phyloP scores from a whole-genome alignment of 768 basidiomycete genomes.

The Podaxis mareebaensis region DNA sequence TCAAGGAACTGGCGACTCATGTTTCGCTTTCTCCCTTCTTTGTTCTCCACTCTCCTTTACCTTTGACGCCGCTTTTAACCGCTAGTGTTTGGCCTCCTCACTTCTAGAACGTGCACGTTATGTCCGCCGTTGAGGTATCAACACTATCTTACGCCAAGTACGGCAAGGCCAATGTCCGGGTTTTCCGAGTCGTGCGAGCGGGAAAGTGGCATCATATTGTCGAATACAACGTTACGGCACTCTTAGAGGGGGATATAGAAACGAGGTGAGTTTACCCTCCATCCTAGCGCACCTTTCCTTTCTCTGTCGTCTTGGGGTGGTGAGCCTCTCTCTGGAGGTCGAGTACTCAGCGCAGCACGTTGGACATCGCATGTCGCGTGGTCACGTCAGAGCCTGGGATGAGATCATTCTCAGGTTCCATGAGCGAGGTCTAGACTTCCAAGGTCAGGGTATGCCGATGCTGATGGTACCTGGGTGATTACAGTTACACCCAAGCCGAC shows the following conservation, averaged over 20 bases:
- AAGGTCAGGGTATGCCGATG: background rate
- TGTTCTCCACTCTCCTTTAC: background rate
- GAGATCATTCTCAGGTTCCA: background rate
- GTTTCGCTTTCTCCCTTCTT: background rate
- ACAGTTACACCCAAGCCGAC: slow-evolving; percentile 84
- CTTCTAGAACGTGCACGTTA: background rate
- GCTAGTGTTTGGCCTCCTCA: background rate
- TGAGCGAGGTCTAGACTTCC: slow-evolving; percentile 3
- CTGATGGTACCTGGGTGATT: background rate
- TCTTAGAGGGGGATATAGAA: slow-evolving; percentile 86
- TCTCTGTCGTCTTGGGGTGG: background rate
- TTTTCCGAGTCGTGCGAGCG: slow-evolving; percentile 81
- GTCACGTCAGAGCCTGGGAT: slow-evolving; percentile 9
- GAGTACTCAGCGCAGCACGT: too few relatives aligned
- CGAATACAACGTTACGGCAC: slow-evolving; percentile 79
- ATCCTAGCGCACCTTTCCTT: background rate
- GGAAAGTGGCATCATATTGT: slow-evolving; percentile 69
- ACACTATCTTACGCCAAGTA: slow-evolving; percentile 59
- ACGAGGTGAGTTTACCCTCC: slow-evolving; percentile 48
- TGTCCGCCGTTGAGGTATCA: slow-evolving; percentile 18
- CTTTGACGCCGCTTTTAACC: background rate
- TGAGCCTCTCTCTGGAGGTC: background rate
- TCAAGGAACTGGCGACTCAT: background rate
- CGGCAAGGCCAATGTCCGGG: slow-evolving; percentile 88
- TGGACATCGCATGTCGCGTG: background rate